Evolutionary conservation across 2,329 filamentous ascomycete genomes (phyloP).

Genomic region (Zasmidium citrigriseum): DNA sequence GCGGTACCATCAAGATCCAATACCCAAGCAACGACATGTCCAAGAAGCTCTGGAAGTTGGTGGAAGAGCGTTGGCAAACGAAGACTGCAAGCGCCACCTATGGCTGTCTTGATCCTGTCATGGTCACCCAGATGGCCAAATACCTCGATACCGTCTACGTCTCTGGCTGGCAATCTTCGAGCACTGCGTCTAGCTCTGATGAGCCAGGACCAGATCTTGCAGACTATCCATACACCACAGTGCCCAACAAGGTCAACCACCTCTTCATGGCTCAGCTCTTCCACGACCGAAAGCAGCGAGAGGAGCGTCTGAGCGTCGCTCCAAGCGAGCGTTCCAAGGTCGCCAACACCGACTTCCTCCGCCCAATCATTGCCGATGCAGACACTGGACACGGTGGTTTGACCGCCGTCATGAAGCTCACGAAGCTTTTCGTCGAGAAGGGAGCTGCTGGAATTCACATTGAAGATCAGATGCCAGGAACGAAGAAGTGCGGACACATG

Average conservation of each 20-base stretch:
- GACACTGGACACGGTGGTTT: conserved; percentile 96
- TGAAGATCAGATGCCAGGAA: conserved; percentile 95
- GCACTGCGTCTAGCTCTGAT: conserved; percentile 89
- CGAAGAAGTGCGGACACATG: conserved; percentile 99
- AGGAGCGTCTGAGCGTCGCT: conserved; percentile 81
- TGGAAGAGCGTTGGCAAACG: conserved; percentile 85
- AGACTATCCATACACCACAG: conserved; percentile 91
- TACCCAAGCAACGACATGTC: conserved; percentile 86
- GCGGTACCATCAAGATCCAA: conserved; percentile 84
- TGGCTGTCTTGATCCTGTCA: conserved; percentile 94
- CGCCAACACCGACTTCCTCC: conserved; percentile 86
- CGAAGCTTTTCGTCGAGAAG: conserved; percentile 95
- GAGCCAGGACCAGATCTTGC: conserved; percentile 97
- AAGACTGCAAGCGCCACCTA: conserved; percentile 91
- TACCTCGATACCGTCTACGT: conserved; percentile 98
- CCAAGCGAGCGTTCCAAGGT: conserved; percentile 71
- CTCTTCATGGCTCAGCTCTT: conserved; percentile 98
- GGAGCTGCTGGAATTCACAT: conserved; percentile 98
- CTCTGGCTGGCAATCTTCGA: conserved; percentile 97
- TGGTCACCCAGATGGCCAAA: conserved; percentile 99
- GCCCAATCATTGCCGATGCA: conserved; percentile 93
- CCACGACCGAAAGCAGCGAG: conserved; percentile 98
- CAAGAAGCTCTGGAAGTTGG: conserved; percentile 92
- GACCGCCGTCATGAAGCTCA: conserved; percentile 99
- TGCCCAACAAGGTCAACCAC: conserved; percentile 96